Base-by-base conservation (phyloP, 352 stramenopile species). In the Plasmopara viticola region DNA sequence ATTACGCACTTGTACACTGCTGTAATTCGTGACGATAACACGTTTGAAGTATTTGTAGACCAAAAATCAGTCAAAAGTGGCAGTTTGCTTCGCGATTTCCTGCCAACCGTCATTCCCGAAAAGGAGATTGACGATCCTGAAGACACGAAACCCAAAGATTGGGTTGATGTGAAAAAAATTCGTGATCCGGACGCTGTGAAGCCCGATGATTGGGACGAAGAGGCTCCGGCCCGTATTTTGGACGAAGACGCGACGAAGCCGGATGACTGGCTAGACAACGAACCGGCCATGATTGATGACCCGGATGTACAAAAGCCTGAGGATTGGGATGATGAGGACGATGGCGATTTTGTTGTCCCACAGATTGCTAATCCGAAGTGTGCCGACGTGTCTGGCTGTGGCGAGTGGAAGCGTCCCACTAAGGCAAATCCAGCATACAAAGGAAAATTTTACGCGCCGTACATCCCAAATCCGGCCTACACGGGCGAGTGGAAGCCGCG, bases 291-390 rank as follows among this genome's bases (percentile, higher is more conserved):
- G 61, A 93, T 97, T 29, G 51, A 79, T 40, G 90, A 97, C 46
- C 84, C 89, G 10, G 53, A 62, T 18, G 77, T 89, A 15, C 25
- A 56, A 2, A 94, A 95, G 51, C 92, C 92, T 1, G 82, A 95
- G 46, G 92, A 98, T 66, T 98, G 92, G 92, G 90, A 98, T 40
- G 92, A 97, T 47, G 87, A 96, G 48, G 77, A 96, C 43, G 90
- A 98, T 34, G 91, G 91, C 14, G 80, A 96, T 28, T 97, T 84
- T 68, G 68, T 97, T 20, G 58, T 86, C 7, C 87, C 85, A n/a
- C 65, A 89, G 67, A 82, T 98, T 30, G 56, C 72, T 0, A 98
- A 98, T 66, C 89, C 90, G 0, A 88, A 87, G 54, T 98, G 91
- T 46, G 73, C 75, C 0, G 44, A 66, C 0, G 83, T 75, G 9